Base-by-base conservation (phyloP, 306 rosid species). In the Glycyrrhiza uralensis region DNA sequence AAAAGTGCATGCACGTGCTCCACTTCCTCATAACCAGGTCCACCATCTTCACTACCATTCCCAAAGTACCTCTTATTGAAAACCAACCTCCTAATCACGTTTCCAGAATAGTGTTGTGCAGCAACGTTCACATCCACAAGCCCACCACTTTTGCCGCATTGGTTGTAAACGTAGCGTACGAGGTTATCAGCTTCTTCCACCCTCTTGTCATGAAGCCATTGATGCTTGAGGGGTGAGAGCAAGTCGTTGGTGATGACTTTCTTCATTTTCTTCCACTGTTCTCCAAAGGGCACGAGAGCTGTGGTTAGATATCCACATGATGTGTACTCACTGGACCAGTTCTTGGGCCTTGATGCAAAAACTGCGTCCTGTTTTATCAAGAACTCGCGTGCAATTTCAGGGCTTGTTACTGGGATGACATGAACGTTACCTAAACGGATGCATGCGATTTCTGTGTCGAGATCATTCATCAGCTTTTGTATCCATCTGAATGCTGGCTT, bases 211-310 rank as follows among this genome's bases (percentile, higher is more conserved):
- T 56, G 58, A 50, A 77, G 81, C 82, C 84, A 67, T 0, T 15
- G 46, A 10, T 52, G 51, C 41, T 24, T 71, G 0, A 24, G n/a
- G 0, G 66, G 29, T 0, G 62, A 84, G 9, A 80, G 14, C 44
- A 80, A 23, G 0, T 80, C 55, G 4, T 23, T 44, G 28, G 5
- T n/a, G 2, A 80, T 7, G 7, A 69, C 6, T 32, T 17, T 80
- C 59, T 22, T 80, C 80, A 75, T 69, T 63, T 75, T 80, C 63
- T 42, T 75, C 77, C 80, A 75, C 2, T 74, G 84, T 1, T 51
- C 56, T 20, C 63, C 69, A 30, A 42, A 41, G 0, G 84, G 80
- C 1, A 0, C 80, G 0, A 69, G 0, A 1, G 19, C 11, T 1
- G 54, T 22, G 3, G 73, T 17, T 1, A 49, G 1, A 14, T 42